phyloP scores from a whole-genome alignment of 2,329 filamentous ascomycete genomes.

The Trematosphaeria pertusa region DNA sequence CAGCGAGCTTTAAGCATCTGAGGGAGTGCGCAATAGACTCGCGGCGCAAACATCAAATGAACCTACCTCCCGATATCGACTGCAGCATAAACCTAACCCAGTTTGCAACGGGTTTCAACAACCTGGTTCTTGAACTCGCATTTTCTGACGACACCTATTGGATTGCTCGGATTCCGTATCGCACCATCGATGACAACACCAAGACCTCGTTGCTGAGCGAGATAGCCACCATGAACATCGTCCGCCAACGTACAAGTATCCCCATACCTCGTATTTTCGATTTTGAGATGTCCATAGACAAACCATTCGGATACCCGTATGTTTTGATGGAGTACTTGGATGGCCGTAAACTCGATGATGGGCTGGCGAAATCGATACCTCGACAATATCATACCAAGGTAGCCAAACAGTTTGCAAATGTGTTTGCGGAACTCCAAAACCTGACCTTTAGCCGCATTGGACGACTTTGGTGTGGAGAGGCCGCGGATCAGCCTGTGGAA shows the following conservation, averaged over 20 bases:
- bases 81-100: conserved; percentile 41
- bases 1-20: conserved; percentile 20
- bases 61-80: conserved; percentile 31
- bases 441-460: conserved; percentile 23
- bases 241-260: conserved; percentile 21
- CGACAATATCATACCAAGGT: conserved; percentile 17
- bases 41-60: conserved; percentile 12
- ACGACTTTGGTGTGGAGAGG: conserved; percentile 24
- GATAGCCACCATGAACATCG: conserved; percentile 21
- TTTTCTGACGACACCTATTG: conserved; percentile 21
- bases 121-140: conserved; percentile 25
- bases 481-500: conserved; percentile 20
- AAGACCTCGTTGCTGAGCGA: conserved; percentile 21
- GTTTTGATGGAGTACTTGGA: conserved; percentile 21
- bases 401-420: conserved; percentile 23
- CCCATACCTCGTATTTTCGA: conserved; percentile 19
- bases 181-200: conserved; percentile 17
- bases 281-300: conserved; percentile 18
- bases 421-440: conserved; percentile 20
- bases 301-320: conserved; percentile 21
- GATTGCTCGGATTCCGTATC: conserved; percentile 22
- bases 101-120: conserved; percentile 43
- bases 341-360: conserved; percentile 17
- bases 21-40: conserved; percentile 17
- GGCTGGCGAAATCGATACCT: conserved; percentile 19